Evolutionary conservation across 1,139 yeast species (phyloP).

Genomic region (Saccharomycopsis hybrid): DNA sequence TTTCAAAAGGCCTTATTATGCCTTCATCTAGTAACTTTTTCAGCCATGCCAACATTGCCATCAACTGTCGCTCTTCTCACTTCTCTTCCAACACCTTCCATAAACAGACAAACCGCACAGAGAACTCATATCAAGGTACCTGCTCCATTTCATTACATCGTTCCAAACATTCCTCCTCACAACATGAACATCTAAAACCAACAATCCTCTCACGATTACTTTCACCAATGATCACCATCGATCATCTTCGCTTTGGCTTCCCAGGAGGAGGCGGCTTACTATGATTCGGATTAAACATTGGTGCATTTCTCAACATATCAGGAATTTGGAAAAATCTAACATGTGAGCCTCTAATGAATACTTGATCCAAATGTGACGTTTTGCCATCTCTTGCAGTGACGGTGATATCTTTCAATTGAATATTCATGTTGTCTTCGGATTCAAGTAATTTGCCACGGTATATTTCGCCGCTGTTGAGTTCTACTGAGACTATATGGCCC

Average conservation of each 20-base stretch:
- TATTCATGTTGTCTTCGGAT: constrained; percentile 85
- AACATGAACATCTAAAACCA: no score
- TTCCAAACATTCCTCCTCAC: no score
- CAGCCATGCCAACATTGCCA: no score
- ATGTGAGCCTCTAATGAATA: constrained; percentile 88
- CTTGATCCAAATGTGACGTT: constrained; percentile 74
- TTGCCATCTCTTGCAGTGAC: constrained; percentile 73
- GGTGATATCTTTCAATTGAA: constrained; percentile 76
- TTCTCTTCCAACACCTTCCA: no score
- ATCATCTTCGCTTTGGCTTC: constrained; percentile 36
- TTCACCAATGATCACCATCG: background rate
- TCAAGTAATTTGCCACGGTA: constrained; percentile 83
- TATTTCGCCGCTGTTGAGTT: constrained; percentile 77
- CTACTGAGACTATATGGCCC: constrained; percentile 83
- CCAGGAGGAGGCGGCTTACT: constrained; percentile 63
- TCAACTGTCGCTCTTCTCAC: no score
- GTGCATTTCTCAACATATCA: constrained; percentile 81
- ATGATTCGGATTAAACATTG: constrained; percentile 70
- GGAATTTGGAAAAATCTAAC: constrained; percentile 82
- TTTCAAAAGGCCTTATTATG: no score
- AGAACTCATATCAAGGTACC: no score
- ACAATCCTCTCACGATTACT: no score
- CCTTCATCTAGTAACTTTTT: no score
- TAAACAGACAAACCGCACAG: no score
- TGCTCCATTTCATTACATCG: no score